These are phyloP conservation scores for Parathielavia appendiculata DNA, from an alignment of 495 filamentous ascomycete species.

Conservation along the genomic window DNA sequence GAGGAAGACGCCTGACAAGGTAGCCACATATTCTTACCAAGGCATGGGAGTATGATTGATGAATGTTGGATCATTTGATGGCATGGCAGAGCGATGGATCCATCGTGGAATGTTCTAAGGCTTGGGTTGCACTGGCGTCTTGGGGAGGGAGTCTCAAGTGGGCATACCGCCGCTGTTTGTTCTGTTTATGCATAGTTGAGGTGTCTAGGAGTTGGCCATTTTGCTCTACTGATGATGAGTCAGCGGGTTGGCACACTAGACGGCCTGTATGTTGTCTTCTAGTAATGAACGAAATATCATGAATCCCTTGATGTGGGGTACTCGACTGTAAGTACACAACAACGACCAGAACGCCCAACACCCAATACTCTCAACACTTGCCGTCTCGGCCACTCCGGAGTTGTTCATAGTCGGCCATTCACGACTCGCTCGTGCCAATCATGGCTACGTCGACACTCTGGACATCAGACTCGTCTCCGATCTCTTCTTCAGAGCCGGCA, in stretches of 20 bases:
- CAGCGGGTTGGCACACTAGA: background rate
- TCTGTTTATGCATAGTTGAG: background rate
- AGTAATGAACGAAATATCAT: background rate
- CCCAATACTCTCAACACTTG: background rate
- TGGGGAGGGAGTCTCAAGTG: background rate
- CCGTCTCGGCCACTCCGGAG: background rate
- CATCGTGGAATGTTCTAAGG: background rate
- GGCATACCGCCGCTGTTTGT: background rate
- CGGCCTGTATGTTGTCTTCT: background rate
- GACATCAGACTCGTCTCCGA: background rate
- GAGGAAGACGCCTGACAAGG: conserved; percentile 23
- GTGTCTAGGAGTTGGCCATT: background rate
- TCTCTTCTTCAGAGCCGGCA: background rate
- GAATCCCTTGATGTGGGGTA: background rate
- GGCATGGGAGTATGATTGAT: background rate
- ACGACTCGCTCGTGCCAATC: conserved; percentile 1
- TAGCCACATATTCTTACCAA: background rate
- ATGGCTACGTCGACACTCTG: background rate
- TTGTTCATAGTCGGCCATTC: background rate
- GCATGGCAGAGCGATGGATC: conserved; percentile 7
- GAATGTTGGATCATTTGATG: background rate
- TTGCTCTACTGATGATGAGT: background rate
- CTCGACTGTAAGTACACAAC: background rate
- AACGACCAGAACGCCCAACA: background rate
- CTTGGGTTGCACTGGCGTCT: background rate